phyloP scores from a whole-genome alignment of 2,329 filamentous ascomycete genomes.

The Shiraia bambusicola region DNA sequence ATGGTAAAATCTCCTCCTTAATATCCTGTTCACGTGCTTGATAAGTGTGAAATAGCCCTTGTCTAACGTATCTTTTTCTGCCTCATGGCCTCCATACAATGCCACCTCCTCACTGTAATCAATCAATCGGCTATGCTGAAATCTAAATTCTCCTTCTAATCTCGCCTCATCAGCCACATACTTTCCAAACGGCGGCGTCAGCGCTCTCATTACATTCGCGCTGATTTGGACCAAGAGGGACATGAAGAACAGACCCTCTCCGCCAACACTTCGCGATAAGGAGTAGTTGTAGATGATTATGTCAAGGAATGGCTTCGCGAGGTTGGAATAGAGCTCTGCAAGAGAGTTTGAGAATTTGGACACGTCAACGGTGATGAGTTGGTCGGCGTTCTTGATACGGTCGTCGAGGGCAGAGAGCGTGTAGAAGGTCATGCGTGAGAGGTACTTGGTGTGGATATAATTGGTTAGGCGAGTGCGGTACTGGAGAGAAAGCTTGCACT shows the following conservation, averaged over 20 bases:
- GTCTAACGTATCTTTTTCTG: conserved; percentile 93
- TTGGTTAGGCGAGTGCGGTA: conserved; percentile 94
- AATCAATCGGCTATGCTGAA: conserved; percentile 90
- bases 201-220: conserved; percentile 85
- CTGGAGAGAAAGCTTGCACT: conserved; percentile 88
- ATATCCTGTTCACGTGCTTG: conserved; percentile 96
- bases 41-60: conserved; percentile 99
- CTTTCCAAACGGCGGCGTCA: conserved; percentile 95
- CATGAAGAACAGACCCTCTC: conserved; percentile 95
- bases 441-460: conserved; percentile 90
- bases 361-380: conserved; percentile 94
- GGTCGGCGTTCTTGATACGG: conserved; percentile 96
- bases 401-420: conserved; percentile 93
- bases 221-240: conserved; percentile 89
- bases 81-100: conserved; percentile 85
- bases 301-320: conserved; percentile 91
- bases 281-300: conserved; percentile 98
- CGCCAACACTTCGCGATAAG: conserved; percentile 89
- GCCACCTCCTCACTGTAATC: conserved; percentile 96
- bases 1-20: conserved; percentile 88
- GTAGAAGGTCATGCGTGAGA: conserved; percentile 98
- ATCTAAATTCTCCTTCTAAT: conserved; percentile 93
- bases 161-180: conserved; percentile 96
- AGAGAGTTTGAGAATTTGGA: conserved; percentile 94
- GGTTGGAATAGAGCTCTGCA: conserved; percentile 91